Evolutionary conservation across 257 asterid genomes (phyloP), one percentile per base, ranked within the genome.

Genomic region (Solanum pimpinellifolium): DNA sequence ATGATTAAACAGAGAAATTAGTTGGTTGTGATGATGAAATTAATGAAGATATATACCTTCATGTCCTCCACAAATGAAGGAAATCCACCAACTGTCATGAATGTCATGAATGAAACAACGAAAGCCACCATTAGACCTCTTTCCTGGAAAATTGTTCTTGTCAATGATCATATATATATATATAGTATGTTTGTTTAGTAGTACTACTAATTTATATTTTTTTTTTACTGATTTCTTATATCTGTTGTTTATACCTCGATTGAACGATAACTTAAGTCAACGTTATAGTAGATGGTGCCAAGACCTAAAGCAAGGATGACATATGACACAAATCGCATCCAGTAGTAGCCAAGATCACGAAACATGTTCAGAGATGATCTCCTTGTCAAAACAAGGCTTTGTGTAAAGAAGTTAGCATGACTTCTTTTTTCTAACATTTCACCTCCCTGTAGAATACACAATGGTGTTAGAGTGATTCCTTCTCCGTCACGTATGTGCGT

Each of bases 41-140:
- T 20, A 41, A 35, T 11, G 13, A n/a, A 1, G 3, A 25, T 33
- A 27, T 27, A 68, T 62, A 92, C 93, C 91, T 93, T 93, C 94
- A 93, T 93, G 44, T 93, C 94, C 86, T 93, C 94, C 33, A 90
- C 92, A 41, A 93, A 90, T n/a, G 95, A 93, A 68, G 93, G 93
- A 88, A 93, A 92, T 59, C 95, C 94, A 41, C 94, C 93, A 15
- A 89, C 65, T 7, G 94, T 90, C 95, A 93, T 93, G 90, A 93
- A 93, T 7, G 94, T 90, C 95, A 93, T 93, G 90, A 93, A 93
- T 21, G 93, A 72, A 47, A 90, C 88, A 9, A 93, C 94, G 83
- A 94, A 94, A 91, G 89, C 88, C 11, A 94, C 88, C 90, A 89
- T 87, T n/a, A 86, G 68, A 37, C 83, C 90, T 68, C 88, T 83